Conservation (phyloP, 768 basidiomycete genomes). For the Erythrobasidium yunnanense region DNA sequence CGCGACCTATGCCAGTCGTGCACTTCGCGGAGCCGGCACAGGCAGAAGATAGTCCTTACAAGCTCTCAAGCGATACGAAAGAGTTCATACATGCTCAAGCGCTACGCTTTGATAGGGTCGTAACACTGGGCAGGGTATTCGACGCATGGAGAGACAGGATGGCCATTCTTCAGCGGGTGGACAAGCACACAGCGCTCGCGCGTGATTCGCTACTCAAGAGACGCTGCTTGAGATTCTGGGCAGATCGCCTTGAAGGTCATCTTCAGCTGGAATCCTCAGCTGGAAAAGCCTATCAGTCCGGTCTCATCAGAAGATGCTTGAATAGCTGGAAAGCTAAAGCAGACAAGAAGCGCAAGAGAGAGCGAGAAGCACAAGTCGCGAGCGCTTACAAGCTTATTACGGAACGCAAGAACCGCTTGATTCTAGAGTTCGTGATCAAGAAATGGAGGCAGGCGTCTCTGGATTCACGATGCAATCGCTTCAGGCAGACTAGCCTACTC, state of each 20-base stretch:
- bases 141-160: neutral
- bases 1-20: neutral
- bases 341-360: neutral
- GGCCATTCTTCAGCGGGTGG: neutral
- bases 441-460: conserved; percentile 4
- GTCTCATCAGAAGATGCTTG: neutral
- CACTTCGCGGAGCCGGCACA: neutral
- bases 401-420: neutral
- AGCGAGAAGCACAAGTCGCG: conserved; percentile 15
- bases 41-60: neutral
- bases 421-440: conserved; percentile 6
- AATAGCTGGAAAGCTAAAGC: no score
- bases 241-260: neutral
- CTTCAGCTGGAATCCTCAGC: neutral
- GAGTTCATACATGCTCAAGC: neutral
- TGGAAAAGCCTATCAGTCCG: neutral
- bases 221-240: conserved; percentile 10
- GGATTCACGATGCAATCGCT: neutral
- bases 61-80: neutral
- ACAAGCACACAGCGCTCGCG: conserved; percentile 7
- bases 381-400: neutral
- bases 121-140: neutral
- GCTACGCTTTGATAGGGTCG: neutral
- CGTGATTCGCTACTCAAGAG: conserved; percentile 1
- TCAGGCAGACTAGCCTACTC: neutral